phyloP scores from a whole-genome alignment of 306 rosid species.

The Casuarina equisetifolia region DNA sequence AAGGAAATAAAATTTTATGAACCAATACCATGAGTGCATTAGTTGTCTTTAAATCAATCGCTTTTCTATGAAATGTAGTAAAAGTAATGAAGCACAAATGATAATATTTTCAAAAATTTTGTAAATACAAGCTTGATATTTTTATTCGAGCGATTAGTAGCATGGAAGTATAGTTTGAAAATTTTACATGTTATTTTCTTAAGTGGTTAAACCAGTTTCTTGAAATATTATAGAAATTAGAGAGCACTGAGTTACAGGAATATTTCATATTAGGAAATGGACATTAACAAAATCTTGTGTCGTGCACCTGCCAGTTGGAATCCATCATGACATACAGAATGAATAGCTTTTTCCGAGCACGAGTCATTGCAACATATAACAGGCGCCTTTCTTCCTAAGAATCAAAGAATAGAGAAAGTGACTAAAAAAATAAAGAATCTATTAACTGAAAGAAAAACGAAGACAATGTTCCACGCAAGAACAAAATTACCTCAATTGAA shows the following conservation, averaged over 20 bases:
- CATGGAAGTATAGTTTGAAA: no score
- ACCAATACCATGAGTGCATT: no score
- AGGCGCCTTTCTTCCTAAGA: slow-evolving; percentile 89
- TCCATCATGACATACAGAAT: slow-evolving; percentile 66
- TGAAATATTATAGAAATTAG: not conserved
- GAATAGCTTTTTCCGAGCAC: slow-evolving; percentile 78
- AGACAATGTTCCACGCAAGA: slow-evolving; percentile 20
- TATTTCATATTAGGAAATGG: not conserved
- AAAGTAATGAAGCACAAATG: not conserved
- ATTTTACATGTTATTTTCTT: not conserved
- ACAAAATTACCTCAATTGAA: slow-evolving; percentile 67
- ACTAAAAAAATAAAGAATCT: slow-evolving; percentile 16
- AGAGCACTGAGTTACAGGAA: not conserved
- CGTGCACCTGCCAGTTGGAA: slow-evolving; percentile 84
- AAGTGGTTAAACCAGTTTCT: not conserved
- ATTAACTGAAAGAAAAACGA: not conserved
- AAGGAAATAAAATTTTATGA: no score
- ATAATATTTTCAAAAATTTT: not conserved
- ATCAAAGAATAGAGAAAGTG: slow-evolving; percentile 23
- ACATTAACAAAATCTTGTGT: not conserved
- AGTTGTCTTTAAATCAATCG: no score
- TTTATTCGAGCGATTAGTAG: no score
- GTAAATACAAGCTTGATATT: no score
- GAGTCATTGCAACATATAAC: slow-evolving; percentile 96
- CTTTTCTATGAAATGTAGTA: not conserved